phyloP scores from a whole-genome alignment of 1,139 yeast genomes.

The Geotrichum europaeum region DNA sequence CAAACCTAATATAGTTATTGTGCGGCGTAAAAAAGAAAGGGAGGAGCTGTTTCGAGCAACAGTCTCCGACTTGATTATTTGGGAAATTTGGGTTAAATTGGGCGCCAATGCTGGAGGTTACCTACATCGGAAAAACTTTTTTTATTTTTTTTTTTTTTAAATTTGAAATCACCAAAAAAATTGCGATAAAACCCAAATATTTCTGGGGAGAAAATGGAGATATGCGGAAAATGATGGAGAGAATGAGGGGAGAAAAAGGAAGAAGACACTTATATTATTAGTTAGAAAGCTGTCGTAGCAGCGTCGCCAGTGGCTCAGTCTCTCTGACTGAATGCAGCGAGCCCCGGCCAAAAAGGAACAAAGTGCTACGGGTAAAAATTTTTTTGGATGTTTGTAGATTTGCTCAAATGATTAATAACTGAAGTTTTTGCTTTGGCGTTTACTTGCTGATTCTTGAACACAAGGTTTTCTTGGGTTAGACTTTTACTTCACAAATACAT shows the following conservation, averaged over 20 bases:
- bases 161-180: background rate
- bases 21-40: background rate
- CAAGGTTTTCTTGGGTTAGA: background rate
- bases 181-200: background rate
- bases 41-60: background rate
- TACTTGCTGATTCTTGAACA: background rate
- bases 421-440: background rate
- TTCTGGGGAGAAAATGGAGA: background rate
- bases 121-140: background rate
- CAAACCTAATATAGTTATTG: background rate
- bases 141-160: background rate
- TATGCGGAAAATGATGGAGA: background rate
- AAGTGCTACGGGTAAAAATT: background rate
- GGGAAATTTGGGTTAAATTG: background rate
- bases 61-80: background rate
- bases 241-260: background rate
- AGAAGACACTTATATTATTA: background rate
- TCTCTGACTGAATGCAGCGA: background rate
- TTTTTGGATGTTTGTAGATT: background rate
- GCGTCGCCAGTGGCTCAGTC: background rate
- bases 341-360: background rate
- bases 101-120: background rate
- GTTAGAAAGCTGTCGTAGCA: background rate
- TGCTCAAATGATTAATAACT: background rate
- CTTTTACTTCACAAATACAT: background rate